These are phyloP conservation scores for Microbotryum violaceum DNA, from an alignment of 1,284 basidiomycete genomes.

Conservation along the genomic window DNA sequence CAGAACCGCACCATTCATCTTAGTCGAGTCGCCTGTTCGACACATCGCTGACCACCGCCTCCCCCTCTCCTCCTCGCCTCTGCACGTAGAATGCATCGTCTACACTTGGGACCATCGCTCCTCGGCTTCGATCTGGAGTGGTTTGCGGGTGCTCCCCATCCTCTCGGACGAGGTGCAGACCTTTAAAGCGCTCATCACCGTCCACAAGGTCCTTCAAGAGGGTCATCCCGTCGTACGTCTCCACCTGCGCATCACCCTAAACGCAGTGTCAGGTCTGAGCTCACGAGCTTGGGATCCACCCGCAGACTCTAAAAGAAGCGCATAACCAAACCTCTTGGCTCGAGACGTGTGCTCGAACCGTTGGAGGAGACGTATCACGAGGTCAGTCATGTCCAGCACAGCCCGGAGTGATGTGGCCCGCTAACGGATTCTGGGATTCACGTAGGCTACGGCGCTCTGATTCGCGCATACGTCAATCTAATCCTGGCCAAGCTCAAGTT, in stretches of 20 bases:
- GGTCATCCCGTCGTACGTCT: constrained; percentile 77
- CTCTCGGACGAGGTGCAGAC: constrained; percentile 91
- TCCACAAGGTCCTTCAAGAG: constrained; percentile 92
- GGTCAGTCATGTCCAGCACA: constrained; percentile 47
- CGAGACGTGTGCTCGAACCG: constrained; percentile 84
- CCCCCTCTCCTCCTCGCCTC: constrained; percentile 1
- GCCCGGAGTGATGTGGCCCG: neutral
- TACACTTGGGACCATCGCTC: constrained; percentile 98
- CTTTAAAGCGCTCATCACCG: constrained; percentile 90
- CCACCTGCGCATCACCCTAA: neutral
- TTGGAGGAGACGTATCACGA: constrained; percentile 66
- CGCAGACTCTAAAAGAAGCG: constrained; percentile 83
- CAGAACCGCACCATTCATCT: too few relatives aligned
- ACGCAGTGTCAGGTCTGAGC: neutral
- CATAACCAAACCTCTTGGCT: constrained; percentile 95
- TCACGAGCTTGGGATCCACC: neutral
- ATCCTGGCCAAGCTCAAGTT: constrained; percentile 90
- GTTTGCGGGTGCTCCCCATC: constrained; percentile 86
- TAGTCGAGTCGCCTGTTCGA: too few relatives aligned
- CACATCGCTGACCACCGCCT: neutral
- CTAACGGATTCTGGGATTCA: neutral
- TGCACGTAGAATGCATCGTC: constrained; percentile 73
- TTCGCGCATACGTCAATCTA: constrained; percentile 88
- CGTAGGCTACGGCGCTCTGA: constrained; percentile 78
- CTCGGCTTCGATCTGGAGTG: constrained; percentile 95